Conservation (phyloP, 495 filamentous ascomycete species). For the Letharia columbiana region DNA sequence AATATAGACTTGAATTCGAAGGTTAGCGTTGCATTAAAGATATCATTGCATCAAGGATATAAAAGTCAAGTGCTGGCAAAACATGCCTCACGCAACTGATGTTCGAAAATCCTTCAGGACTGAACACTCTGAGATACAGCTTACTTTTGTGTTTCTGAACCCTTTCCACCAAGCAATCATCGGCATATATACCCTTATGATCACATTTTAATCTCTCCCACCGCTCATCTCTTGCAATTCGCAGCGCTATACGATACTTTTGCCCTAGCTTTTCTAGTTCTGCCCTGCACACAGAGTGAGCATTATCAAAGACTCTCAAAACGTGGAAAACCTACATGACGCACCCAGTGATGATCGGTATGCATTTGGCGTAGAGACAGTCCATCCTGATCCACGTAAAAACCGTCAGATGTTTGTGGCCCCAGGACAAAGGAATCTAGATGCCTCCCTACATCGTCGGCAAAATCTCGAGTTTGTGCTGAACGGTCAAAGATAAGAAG, state of each 20-base stretch:
- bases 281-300: conserved; percentile 28
- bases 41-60: not conserved
- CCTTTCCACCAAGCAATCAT: conserved; percentile 89
- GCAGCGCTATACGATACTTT: conserved; percentile 79
- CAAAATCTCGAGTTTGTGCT: conserved; percentile 79
- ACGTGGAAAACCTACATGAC: conserved; percentile 26
- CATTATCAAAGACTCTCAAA: not conserved
- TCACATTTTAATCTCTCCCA: conserved; percentile 79
- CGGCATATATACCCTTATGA: conserved; percentile 88
- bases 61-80: conserved; percentile 34
- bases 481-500: conserved; percentile 85
- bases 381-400: conserved; percentile 30
- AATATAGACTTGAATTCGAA: conserved; percentile 12
- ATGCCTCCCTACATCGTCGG: conserved; percentile 64
- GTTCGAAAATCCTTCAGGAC: not conserved
- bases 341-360: conserved; percentile 44
- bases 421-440: not conserved
- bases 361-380: conserved; percentile 46
- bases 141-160: conserved; percentile 57
- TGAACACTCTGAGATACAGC: not conserved
- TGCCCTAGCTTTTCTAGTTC: conserved; percentile 89
- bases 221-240: conserved; percentile 86
- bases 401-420: not conserved
- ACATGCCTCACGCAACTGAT: not conserved
- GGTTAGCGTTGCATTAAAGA: not conserved